Conservation (phyloP, 768 basidiomycete genomes). For the Pleurotus djamor region DNA sequence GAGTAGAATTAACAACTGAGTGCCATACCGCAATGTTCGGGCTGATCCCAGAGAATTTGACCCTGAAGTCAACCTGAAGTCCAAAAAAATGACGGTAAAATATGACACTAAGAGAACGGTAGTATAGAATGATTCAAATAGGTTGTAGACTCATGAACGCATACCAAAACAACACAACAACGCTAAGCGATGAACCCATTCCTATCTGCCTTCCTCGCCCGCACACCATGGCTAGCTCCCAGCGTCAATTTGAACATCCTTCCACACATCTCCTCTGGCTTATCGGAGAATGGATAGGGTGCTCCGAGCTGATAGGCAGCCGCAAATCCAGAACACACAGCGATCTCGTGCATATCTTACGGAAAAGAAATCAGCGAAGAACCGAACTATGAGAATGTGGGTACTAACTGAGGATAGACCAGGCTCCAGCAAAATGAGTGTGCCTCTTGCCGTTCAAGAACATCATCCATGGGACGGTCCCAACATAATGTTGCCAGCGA, state of each 20-base stretch:
- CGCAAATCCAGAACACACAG: slow-evolving; percentile 33
- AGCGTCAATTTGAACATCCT: slow-evolving; percentile 24
- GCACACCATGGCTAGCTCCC: slow-evolving; percentile 19
- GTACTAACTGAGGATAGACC: slow-evolving; percentile 30
- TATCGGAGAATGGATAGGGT: slow-evolving; percentile 29
- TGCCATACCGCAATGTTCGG: no score
- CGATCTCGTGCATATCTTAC: slow-evolving; percentile 35
- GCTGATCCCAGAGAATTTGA: no score
- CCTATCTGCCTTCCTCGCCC: slow-evolving; percentile 16
- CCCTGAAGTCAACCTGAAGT: no score
- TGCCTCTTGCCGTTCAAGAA: slow-evolving; percentile 32
- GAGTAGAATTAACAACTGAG: no score
- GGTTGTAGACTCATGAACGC: not conserved
- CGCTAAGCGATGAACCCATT: slow-evolving; percentile 13
- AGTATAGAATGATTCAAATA: not conserved
- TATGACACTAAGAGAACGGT: no score
- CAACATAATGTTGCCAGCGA: slow-evolving; percentile 43
- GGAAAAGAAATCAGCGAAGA: not conserved
- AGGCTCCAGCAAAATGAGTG: slow-evolving; percentile 33
- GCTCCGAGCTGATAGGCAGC: slow-evolving; percentile 37
- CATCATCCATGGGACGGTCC: slow-evolving; percentile 35
- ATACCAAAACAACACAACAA: not conserved
- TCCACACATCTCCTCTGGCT: slow-evolving; percentile 23
- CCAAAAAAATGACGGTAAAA: no score
- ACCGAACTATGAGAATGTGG: not conserved